A percentile compares a stretch with the other conserved stretches of the same genome.
Conservation (phyloP, 73 alveolate genomes). For the Paramecium biaurelia region DNA sequence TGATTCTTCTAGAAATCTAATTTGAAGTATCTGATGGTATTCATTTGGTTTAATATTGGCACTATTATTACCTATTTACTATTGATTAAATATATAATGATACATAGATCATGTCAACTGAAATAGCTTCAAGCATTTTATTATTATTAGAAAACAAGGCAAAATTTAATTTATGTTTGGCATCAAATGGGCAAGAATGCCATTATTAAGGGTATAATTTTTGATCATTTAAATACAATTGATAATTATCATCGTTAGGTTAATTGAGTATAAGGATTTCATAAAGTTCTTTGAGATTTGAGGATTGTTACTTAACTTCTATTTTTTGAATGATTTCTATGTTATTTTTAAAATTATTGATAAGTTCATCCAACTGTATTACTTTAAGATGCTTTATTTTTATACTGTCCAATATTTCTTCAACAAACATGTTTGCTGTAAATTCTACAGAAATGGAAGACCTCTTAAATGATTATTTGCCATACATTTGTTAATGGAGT, state of each 20-base stretch:
- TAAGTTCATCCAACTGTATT: not conserved
- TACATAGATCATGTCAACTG: constrained; percentile 1
- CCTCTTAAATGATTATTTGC: not conserved
- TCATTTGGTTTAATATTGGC: not conserved
- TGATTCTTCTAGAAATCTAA: not conserved
- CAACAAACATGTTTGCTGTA: constrained; percentile 15
- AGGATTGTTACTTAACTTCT: not conserved
- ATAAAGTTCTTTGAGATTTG: not conserved
- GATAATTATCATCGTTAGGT: not conserved
- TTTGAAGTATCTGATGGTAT: not conserved
- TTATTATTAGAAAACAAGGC: not conserved
- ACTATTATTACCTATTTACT: not conserved
- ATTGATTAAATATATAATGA: not conserved
- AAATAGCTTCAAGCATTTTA: not conserved
- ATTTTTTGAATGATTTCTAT: not conserved
- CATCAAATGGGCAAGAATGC: not conserved
- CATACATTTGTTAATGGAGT: not conserved
- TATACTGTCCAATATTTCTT: not conserved
- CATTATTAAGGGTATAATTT: not conserved
- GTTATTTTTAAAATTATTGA: not conserved
- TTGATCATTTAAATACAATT: not conserved
- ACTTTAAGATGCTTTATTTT: not conserved
- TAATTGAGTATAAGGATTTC: not conserved
- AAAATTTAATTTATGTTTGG: not conserved
- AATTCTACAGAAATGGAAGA: not conserved